phyloP scores from a whole-genome alignment of 495 filamentous ascomycete species.

The Jackrogersella minutella region DNA sequence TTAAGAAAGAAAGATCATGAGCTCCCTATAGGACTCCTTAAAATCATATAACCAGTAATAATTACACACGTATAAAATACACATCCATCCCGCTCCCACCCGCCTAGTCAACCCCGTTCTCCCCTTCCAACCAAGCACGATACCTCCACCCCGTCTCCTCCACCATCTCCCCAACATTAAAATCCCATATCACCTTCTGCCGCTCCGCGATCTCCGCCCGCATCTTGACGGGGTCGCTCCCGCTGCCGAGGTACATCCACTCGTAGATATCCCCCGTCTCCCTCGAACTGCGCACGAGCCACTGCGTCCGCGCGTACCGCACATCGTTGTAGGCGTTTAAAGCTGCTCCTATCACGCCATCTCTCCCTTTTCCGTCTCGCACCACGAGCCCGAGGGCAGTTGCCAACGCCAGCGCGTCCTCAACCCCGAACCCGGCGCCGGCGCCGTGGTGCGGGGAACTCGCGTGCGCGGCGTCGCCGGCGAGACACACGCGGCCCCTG shows the following conservation, averaged over 20 bases:
- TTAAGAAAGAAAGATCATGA: too few relatives aligned
- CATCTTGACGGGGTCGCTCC: not conserved
- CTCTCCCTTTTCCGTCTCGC: too few relatives aligned
- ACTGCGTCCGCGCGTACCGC: not conserved
- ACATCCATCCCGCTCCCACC: too few relatives aligned
- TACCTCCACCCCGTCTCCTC: not conserved
- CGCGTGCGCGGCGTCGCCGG: constrained; percentile 54
- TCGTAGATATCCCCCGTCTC: constrained; percentile 1
- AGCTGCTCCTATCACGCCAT: not conserved
- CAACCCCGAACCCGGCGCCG: constrained; percentile 14
- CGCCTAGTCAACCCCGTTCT: not conserved
- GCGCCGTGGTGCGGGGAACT: constrained; percentile 40
- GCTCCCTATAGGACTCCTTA: too few relatives aligned
- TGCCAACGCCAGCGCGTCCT: constrained; percentile 18
- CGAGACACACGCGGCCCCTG: constrained; percentile 29
- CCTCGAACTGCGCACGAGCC: not conserved
- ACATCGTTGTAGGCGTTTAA: not conserved
- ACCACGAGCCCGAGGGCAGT: not conserved
- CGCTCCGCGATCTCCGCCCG: not conserved
- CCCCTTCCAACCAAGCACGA: not conserved
- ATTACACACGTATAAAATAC: not conserved
- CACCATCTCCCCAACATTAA: not conserved
- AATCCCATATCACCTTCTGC: constrained; percentile 1
- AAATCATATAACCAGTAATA: too few relatives aligned
- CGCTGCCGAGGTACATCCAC: not conserved